Conservation (phyloP, 768 basidiomycete genomes). For the Strobilomyces confusus region DNA sequence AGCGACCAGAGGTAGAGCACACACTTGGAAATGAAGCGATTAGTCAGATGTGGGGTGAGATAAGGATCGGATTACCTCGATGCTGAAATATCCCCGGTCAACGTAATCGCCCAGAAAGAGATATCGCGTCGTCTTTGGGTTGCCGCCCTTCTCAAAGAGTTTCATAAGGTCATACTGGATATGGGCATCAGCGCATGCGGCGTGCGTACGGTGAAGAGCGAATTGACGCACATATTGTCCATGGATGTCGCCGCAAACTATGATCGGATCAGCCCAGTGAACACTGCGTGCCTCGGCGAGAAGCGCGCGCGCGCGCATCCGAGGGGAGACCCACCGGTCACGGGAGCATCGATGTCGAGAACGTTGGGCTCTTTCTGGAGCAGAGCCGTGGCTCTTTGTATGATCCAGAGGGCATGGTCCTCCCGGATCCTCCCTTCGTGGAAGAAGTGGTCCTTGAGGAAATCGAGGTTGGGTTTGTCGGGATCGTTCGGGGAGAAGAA, state of each 20-base stretch:
- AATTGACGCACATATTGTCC: conserved; percentile 26
- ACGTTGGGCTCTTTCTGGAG: conserved; percentile 60
- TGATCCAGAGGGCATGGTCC: conserved; percentile 63
- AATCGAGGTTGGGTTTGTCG: conserved; percentile 66
- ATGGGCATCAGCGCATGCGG: conserved; percentile 7
- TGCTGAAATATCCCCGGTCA: conserved; percentile 72
- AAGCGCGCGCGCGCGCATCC: neutral
- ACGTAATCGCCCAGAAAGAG: conserved; percentile 76
- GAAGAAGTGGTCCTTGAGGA: conserved; percentile 75
- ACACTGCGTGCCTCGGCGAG: conserved; percentile 18
- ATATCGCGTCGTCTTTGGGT: conserved; percentile 69
- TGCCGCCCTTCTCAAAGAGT: conserved; percentile 73
- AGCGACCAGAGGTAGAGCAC: conserved; percentile 60
- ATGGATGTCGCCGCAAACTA: conserved; percentile 21
- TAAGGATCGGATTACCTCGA: conserved; percentile 46
- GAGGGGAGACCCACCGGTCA: conserved; percentile 48
- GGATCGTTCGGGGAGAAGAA: conserved; percentile 67
- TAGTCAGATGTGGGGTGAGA: neutral
- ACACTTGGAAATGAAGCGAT: conserved; percentile 33
- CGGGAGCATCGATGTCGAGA: conserved; percentile 66
- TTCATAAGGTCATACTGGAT: conserved; percentile 74
- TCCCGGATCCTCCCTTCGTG: conserved; percentile 63
- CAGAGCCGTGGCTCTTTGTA: conserved; percentile 55
- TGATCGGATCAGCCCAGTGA: conserved; percentile 4
- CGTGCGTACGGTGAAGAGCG: neutral